These are phyloP conservation scores for Ophidiomyces ophidiicola DNA, from an alignment of 2,329 filamentous ascomycete genomes.

Conservation along the genomic window DNA sequence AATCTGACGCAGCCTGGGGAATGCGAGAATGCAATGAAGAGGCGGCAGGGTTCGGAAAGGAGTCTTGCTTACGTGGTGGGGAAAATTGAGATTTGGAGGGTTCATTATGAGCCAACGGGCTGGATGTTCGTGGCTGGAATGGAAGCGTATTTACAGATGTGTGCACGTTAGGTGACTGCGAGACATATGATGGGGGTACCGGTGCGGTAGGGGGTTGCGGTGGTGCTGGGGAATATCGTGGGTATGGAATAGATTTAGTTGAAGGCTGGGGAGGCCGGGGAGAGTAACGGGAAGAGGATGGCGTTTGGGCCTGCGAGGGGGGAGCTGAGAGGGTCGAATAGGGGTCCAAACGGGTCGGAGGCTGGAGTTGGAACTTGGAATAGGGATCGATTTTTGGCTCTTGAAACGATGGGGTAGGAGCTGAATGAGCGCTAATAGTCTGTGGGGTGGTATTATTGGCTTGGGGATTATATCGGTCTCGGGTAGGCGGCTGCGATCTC, in stretches of 20 bases:
- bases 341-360: conserved; percentile 24
- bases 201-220: conserved; percentile 23
- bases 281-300: conserved; percentile 30
- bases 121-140: conserved; percentile 54
- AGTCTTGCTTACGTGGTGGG: conserved; percentile 2
- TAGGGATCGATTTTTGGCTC: conserved; percentile 22
- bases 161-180: conserved; percentile 25
- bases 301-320: conserved; percentile 8
- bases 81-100: not conserved
- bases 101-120: conserved; percentile 45
- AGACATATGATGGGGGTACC: conserved; percentile 29
- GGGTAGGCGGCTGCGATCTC: conserved; percentile 47
- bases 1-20: conserved; percentile 12
- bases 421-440: conserved; percentile 21
- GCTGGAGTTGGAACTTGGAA: conserved; percentile 23
- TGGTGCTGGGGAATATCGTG: conserved; percentile 37
- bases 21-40: not conserved
- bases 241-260: conserved; percentile 27
- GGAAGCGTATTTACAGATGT: conserved; percentile 28
- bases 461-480: conserved; percentile 32
- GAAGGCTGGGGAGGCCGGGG: conserved; percentile 28
- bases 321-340: conserved; percentile 21
- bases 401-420: conserved; percentile 12
- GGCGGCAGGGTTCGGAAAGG: not conserved
- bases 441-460: conserved; percentile 20